Conservation (phyloP, 306 rosid species). For the Albizia julibrissin region DNA sequence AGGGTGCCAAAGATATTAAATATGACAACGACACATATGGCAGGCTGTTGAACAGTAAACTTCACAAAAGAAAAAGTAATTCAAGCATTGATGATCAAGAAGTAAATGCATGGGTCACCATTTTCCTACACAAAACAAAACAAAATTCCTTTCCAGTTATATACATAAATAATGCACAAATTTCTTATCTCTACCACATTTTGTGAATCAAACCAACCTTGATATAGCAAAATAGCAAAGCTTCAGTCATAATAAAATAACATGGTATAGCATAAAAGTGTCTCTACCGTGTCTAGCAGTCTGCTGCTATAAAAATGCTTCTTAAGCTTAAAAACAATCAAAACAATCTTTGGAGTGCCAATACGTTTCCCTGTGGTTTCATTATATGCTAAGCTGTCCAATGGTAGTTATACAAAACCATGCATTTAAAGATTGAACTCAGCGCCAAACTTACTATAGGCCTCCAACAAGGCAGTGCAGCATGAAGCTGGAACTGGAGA, state of each 20-base stretch:
- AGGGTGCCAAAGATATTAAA: neutral
- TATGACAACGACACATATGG: neutral
- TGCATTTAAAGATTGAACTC: neutral
- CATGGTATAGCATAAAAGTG: neutral
- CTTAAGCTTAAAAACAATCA: neutral
- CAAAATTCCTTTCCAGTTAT: neutral
- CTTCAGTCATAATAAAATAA: neutral
- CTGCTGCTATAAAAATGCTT: neutral
- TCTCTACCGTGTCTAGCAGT: neutral
- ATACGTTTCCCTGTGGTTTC: neutral
- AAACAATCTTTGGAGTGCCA: neutral
- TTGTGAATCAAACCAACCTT: neutral
- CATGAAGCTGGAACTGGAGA: slow-evolving; percentile 84
- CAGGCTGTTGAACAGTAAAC: neutral
- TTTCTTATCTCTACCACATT: neutral
- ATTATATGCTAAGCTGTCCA: neutral
- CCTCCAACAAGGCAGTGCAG: slow-evolving; percentile 81
- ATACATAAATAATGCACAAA: neutral
- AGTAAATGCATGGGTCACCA: neutral
- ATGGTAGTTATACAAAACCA: neutral
- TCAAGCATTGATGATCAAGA: neutral
- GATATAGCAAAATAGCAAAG: neutral
- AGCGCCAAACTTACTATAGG: slow-evolving; percentile 55
- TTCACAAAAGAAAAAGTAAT: neutral
- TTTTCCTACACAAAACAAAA: neutral